These are phyloP conservation scores for Chiua virens DNA, from an alignment of 768 basidiomycete genomes.

Conservation along the genomic window DNA sequence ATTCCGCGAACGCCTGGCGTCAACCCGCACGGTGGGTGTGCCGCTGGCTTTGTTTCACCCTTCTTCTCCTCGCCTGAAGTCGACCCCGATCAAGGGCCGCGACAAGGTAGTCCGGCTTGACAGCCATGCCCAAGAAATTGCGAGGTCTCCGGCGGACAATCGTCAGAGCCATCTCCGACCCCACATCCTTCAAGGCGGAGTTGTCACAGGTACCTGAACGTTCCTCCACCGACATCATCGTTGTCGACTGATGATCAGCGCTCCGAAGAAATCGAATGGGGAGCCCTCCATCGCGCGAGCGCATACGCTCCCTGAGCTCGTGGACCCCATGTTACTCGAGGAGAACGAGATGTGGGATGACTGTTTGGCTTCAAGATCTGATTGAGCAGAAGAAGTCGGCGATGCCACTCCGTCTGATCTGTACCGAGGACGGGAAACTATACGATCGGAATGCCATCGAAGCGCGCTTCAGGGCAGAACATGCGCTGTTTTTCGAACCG, in stretches of 20 bases:
- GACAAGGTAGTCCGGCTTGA: not conserved
- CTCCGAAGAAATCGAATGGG: not conserved
- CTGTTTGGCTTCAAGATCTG: conserved; percentile 12
- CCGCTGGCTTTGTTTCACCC: not conserved
- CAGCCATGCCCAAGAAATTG: conserved; percentile 10
- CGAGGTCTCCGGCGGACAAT: conserved; percentile 11
- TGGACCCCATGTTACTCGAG: not conserved
- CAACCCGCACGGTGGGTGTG: not conserved
- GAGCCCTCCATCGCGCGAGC: not conserved
- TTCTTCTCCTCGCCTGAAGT: not conserved
- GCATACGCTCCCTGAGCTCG: not conserved
- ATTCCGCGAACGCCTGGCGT: too few species aligned
- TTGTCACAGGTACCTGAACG: conserved; percentile 4
- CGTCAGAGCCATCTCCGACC: conserved; percentile 22
- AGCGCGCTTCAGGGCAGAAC: conserved; percentile 14
- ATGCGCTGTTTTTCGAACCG: conserved; percentile 10
- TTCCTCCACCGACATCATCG: not conserved
- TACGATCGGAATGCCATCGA: conserved; percentile 20
- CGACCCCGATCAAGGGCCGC: not conserved
- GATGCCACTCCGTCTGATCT: conserved; percentile 26
- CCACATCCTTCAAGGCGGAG: conserved; percentile 2
- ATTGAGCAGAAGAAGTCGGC: conserved; percentile 13
- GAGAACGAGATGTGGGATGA: not conserved
- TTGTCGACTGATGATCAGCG: not conserved
- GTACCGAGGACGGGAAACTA: conserved; percentile 24